Conservation (phyloP, 305 asterid species). For the Striga hermonthica region DNA sequence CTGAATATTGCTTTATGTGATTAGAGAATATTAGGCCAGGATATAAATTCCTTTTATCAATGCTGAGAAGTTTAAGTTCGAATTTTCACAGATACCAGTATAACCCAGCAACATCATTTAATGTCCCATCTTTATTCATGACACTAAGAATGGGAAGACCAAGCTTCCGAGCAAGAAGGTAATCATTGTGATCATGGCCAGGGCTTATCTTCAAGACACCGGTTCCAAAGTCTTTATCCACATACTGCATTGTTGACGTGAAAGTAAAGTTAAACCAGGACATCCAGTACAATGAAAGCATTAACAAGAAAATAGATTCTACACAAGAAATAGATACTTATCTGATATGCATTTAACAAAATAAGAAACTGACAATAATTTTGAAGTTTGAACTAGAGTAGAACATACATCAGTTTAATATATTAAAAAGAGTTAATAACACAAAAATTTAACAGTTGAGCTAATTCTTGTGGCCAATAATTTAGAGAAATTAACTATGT, state of each 20-base stretch:
- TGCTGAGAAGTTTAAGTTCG: slow-evolving; percentile 15
- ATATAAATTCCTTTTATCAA: slow-evolving; percentile 18
- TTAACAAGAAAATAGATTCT: not conserved
- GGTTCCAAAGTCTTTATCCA: slow-evolving; percentile 98
- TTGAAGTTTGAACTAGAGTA: not conserved
- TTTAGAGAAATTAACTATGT: too few relatives aligned
- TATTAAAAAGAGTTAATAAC: not conserved
- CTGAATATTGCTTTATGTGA: slow-evolving; percentile 39
- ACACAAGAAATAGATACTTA: slow-evolving; percentile 19
- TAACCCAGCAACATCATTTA: slow-evolving; percentile 89
- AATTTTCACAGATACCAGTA: slow-evolving; percentile 54
- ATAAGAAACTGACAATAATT: slow-evolving; percentile 2
- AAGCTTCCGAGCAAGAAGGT: slow-evolving; percentile 96
- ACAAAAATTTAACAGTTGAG: too few relatives aligned
- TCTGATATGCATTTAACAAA: slow-evolving; percentile 4
- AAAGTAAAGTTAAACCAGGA: slow-evolving; percentile 28
- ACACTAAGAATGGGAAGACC: slow-evolving; percentile 97
- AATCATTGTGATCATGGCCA: slow-evolving; percentile 98
- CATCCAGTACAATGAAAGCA: slow-evolving; percentile 27
- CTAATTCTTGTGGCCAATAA: too few relatives aligned
- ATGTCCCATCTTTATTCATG: slow-evolving; percentile 97
- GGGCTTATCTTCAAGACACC: slow-evolving; percentile 99
- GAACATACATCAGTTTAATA: slow-evolving; percentile 14
- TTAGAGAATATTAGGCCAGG: slow-evolving; percentile 33
- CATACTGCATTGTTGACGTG: slow-evolving; percentile 57